These are phyloP conservation scores for Tolypocladium amazonense DNA, from an alignment of 2,329 filamentous ascomycete genomes.

Conservation along the genomic window DNA sequence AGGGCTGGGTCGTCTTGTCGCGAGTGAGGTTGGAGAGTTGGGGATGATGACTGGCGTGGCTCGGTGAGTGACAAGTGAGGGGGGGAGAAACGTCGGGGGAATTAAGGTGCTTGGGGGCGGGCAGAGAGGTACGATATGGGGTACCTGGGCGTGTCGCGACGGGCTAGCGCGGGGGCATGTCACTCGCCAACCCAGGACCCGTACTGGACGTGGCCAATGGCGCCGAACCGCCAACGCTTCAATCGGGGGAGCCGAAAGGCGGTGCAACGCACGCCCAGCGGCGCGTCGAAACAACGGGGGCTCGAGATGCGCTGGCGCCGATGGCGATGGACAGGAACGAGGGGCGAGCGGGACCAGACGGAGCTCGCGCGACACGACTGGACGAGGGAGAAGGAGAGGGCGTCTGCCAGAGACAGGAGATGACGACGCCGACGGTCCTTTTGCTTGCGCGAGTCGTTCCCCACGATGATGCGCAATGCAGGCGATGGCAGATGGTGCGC, in stretches of 20 bases:
- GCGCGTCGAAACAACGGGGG: background rate
- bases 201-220: background rate
- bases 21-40: background rate
- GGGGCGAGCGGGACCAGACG: background rate
- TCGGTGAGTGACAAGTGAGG: background rate
- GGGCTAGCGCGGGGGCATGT: background rate
- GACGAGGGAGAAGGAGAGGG: background rate
- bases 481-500: background rate
- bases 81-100: background rate
- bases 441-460: background rate
- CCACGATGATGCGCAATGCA: background rate
- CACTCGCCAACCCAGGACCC: background rate
- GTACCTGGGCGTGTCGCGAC: background rate
- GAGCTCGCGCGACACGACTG: background rate
- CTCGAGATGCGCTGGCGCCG: background rate
- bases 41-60: background rate
- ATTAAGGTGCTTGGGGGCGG: background rate
- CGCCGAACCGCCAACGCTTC: background rate
- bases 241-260: conserved; percentile 1
- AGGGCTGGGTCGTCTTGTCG: background rate
- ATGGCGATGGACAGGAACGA: background rate
- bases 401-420: background rate
- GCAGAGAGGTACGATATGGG: background rate
- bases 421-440: background rate
- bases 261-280: background rate